A percentile compares a stretch with the other conserved stretches of the same genome.
phyloP scores from a whole-genome alignment of 2,329 filamentous ascomycete species.

The Aspergillus japonicus region DNA sequence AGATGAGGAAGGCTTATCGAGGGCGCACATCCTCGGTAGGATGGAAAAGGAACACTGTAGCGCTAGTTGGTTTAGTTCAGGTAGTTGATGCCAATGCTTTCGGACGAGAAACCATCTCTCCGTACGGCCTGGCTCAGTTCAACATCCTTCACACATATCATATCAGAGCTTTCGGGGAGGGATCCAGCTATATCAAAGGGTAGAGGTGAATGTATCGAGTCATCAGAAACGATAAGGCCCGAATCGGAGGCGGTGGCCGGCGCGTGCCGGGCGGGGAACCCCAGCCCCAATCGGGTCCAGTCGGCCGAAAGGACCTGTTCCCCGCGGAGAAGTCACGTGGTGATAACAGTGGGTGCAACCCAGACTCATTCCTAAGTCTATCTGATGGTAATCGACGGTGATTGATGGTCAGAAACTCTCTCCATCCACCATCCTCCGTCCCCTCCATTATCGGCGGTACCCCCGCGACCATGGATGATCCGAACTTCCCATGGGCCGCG shows the following conservation, averaged over 20 bases:
- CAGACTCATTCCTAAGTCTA: no score
- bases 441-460: slow-evolving; percentile 1
- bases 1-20: slow-evolving; percentile 9
- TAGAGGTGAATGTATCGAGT: slow-evolving; percentile 1
- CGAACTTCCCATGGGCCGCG: slow-evolving; percentile 23
- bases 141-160: background rate
- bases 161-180: background rate
- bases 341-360: background rate
- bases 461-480: slow-evolving; percentile 10
- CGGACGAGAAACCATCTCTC: background rate
- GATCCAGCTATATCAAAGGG: background rate
- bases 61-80: no score
- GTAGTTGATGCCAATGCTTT: background rate
- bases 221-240: background rate
- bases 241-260: slow-evolving; percentile 2
- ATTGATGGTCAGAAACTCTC: no score
- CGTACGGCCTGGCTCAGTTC: background rate
- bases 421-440: no score
- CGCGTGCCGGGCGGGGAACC: slow-evolving; percentile 8
- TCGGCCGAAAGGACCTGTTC: slow-evolving; percentile 20
- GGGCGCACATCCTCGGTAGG: slow-evolving; percentile 9
- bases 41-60: background rate
- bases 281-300: background rate
- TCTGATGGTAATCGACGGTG: no score
- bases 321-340: slow-evolving; percentile 25